Evolutionary conservation across 345 rosid genomes (phyloP), one percentile per base, ranked within the genome.

Genomic region (Lepidium didymum): DNA sequence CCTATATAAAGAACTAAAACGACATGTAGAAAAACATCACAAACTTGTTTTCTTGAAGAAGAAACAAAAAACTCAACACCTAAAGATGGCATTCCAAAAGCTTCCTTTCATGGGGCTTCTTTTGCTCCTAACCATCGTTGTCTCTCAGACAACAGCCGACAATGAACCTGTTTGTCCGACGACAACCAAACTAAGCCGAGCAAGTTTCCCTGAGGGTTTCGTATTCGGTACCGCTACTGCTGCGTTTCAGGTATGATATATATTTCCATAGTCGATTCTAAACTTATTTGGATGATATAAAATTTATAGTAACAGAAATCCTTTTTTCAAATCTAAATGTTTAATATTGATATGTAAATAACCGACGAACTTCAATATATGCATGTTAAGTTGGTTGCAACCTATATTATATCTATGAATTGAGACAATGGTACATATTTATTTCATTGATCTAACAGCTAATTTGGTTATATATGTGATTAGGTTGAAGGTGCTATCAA

Each of bases 201-300:
- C 58, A 44, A 56, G 66, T 38, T 54, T 77, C 16, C 68, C 64
- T 14, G 13, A 12, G 10, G 77, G 63, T 25, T 75, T 78, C 37
- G 0, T 69, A 4, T 75, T 75, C 42, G 79, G 79, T 23, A 75
- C 79, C 0, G 79, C 79, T 6, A 68, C 79, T n/a, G 63, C 79
- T 1, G 36, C 79, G 7, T 75, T 47, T 45, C 79, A 75, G 70
- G n/a, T n/a, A n/a, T n/a, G n/a, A n/a, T n/a, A n/a, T n/a, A n/a
- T n/a, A n/a, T n/a, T n/a, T n/a, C n/a, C n/a, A n/a, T n/a, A n/a
- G n/a, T n/a, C n/a, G n/a, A n/a, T n/a, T n/a, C n/a, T n/a, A n/a
- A n/a, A n/a, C n/a, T n/a, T n/a, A n/a, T n/a, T n/a, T n/a, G n/a
- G n/a, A n/a, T n/a, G n/a, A n/a, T n/a, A n/a, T n/a, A n/a, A n/a